These are phyloP conservation scores for Talaromyces sp. DNA, from an alignment of 2,329 filamentous ascomycete species.

Conservation along the genomic window DNA sequence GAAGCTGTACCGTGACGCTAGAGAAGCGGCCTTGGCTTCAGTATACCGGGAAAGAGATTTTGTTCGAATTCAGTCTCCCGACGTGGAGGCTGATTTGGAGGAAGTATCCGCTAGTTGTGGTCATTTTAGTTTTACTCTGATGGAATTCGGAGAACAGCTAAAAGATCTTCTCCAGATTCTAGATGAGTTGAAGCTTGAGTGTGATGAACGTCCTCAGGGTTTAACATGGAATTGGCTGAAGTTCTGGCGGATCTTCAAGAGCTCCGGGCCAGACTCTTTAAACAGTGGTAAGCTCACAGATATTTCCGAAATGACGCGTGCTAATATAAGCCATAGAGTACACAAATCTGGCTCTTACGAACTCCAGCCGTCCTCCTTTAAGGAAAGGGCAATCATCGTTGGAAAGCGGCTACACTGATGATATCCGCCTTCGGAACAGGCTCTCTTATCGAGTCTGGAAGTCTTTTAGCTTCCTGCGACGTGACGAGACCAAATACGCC, in stretches of 20 bases:
- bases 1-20: conserved; percentile 69
- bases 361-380: neutral
- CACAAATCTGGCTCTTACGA: conserved; percentile 2
- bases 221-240: conserved; percentile 81
- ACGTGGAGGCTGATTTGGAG: conserved; percentile 87
- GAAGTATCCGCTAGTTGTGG: conserved; percentile 97
- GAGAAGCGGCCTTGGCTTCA: conserved; percentile 69
- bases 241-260: conserved; percentile 59
- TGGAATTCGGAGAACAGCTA: conserved; percentile 88
- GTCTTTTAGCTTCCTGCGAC: conserved; percentile 54
- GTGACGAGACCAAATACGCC: conserved; percentile 71
- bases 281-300: conserved; percentile 26
- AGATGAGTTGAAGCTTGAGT: conserved; percentile 72
- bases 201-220: conserved; percentile 58
- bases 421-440: conserved; percentile 25
- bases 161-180: conserved; percentile 76
- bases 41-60: conserved; percentile 79
- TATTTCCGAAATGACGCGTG: neutral
- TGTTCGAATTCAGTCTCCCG: conserved; percentile 63
- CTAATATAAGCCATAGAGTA: conserved; percentile 8
- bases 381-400: conserved; percentile 10
- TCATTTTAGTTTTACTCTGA: conserved; percentile 88
- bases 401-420: conserved; percentile 12
- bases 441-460: conserved; percentile 53
- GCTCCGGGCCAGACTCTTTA: conserved; percentile 23